A percentile compares a stretch with the other conserved stretches of the same genome.
These are phyloP conservation scores for Cyphellophora attinorum DNA, from an alignment of 2,329 filamentous ascomycete genomes.

Conservation along the genomic window DNA sequence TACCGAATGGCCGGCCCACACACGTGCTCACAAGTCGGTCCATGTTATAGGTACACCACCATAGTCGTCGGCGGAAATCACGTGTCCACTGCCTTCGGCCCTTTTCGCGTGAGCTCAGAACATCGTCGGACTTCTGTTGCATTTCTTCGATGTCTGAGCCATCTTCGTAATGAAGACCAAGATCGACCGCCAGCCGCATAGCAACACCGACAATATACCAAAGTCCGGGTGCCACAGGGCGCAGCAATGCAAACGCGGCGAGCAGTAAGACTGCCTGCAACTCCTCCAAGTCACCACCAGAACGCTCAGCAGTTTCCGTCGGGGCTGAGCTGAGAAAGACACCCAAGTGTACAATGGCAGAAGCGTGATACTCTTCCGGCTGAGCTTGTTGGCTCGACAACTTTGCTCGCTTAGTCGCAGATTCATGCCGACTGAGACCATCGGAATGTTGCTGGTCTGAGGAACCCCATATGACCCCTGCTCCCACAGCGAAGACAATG, in stretches of 20 bases:
- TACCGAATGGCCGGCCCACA: constrained; percentile 84
- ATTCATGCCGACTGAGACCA: constrained; percentile 19
- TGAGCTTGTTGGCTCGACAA: constrained; percentile 55
- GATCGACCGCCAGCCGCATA: constrained; percentile 77
- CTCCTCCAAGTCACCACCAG: constrained; percentile 84
- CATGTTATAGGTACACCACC: constrained; percentile 96
- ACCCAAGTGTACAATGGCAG: constrained; percentile 84
- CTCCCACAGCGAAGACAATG: constrained; percentile 94
- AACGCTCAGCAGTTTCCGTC: constrained; percentile 49
- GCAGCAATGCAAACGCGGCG: constrained; percentile 80
- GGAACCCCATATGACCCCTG: constrained; percentile 67
- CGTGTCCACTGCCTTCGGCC: constrained; percentile 71
- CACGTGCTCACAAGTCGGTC: constrained; percentile 92
- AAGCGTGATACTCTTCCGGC: constrained; percentile 93
- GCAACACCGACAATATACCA: constrained; percentile 98
- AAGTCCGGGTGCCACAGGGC: constrained; percentile 83
- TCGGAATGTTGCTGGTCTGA: constrained; percentile 19
- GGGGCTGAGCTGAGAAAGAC: constrained; percentile 64
- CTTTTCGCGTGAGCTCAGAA: constrained; percentile 50
- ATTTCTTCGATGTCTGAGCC: constrained; percentile 53
- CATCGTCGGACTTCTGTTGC: constrained; percentile 28
- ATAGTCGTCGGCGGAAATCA: constrained; percentile 75
- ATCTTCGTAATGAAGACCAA: constrained; percentile 89
- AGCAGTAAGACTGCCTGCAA: constrained; percentile 85
- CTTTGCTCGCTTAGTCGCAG: constrained; percentile 40